Conservation (phyloP, 2,329 filamentous ascomycete genomes). For the Penicillium sp. region DNA sequence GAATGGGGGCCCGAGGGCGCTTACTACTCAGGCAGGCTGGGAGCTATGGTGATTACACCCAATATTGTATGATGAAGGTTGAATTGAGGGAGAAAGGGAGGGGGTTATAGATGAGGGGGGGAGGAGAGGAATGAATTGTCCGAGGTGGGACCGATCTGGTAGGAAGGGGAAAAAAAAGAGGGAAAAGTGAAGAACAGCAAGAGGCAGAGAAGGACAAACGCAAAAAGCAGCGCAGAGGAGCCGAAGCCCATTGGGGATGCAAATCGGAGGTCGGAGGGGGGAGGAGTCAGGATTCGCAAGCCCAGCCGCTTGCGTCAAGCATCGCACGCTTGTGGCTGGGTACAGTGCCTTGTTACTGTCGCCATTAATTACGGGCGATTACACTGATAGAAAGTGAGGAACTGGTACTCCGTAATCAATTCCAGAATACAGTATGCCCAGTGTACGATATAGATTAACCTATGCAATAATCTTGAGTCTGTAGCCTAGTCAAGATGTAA, state of each 20-base stretch:
- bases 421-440: neutral
- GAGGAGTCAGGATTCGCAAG: slow-evolving; percentile 1
- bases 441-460: neutral
- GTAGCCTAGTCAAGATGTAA: neutral
- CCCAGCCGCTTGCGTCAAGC: slow-evolving; percentile 39
- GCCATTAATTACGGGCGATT: slow-evolving; percentile 8
- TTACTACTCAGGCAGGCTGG: neutral
- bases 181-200: neutral
- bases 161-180: neutral
- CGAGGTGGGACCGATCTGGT: neutral
- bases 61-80: neutral
- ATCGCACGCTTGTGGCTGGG: slow-evolving; percentile 29
- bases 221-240: slow-evolving; percentile 19
- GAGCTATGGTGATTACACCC: neutral
- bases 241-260: slow-evolving; percentile 17
- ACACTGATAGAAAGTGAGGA: neutral
- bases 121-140: neutral
- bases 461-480: neutral
- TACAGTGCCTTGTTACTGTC: neutral
- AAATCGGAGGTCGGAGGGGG: slow-evolving; percentile 4
- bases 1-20: slow-evolving; percentile 10
- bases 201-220: slow-evolving; percentile 13
- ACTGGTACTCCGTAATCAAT: neutral
- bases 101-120: slow-evolving; percentile 2
- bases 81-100: neutral